These are phyloP conservation scores for Pseudonectria buxi DNA, from an alignment of 2,329 filamentous ascomycete genomes.

Conservation along the genomic window DNA sequence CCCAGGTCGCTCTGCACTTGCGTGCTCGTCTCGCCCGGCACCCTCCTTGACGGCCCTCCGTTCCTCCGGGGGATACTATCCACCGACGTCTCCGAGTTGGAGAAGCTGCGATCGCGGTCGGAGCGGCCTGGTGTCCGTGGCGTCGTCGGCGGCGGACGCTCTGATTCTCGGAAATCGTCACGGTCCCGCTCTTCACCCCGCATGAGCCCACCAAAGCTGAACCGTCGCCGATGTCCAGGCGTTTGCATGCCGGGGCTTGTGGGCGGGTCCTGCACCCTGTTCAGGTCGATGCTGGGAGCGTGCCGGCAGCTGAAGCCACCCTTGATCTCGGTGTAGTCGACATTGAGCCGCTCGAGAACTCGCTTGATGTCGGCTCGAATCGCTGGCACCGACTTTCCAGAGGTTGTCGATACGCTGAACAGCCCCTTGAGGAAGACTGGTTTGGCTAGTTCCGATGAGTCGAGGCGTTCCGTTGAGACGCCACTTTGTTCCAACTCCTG, in stretches of 20 bases:
- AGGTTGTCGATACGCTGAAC: constrained; percentile 96
- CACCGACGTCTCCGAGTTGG: constrained; percentile 80
- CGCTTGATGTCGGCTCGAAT: constrained; percentile 88
- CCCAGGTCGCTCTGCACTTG: constrained; percentile 87
- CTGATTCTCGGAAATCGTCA: constrained; percentile 63
- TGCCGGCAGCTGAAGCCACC: constrained; percentile 90
- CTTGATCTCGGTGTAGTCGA: constrained; percentile 88
- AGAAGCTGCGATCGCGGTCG: constrained; percentile 65
- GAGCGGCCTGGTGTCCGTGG: constrained; percentile 38
- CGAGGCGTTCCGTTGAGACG: constrained; percentile 53
- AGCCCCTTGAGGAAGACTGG: constrained; percentile 94
- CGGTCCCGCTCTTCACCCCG: constrained; percentile 55
- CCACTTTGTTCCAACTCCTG: constrained; percentile 62
- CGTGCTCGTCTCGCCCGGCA: constrained; percentile 82
- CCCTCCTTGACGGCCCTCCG: constrained; percentile 45
- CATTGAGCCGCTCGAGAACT: constrained; percentile 77
- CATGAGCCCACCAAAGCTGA: constrained; percentile 70
- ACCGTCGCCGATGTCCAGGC: constrained; percentile 63
- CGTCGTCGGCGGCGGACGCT: constrained; percentile 33
- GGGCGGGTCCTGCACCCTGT: constrained; percentile 60
- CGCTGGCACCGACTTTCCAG: constrained; percentile 76
- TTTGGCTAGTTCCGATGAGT: constrained; percentile 74
- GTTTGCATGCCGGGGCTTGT: constrained; percentile 49
- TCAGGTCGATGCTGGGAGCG: constrained; percentile 80
- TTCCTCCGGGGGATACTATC: constrained; percentile 59